Conservation (phyloP, 2,329 filamentous ascomycete genomes). For the Nigrospora sphaerica region DNA sequence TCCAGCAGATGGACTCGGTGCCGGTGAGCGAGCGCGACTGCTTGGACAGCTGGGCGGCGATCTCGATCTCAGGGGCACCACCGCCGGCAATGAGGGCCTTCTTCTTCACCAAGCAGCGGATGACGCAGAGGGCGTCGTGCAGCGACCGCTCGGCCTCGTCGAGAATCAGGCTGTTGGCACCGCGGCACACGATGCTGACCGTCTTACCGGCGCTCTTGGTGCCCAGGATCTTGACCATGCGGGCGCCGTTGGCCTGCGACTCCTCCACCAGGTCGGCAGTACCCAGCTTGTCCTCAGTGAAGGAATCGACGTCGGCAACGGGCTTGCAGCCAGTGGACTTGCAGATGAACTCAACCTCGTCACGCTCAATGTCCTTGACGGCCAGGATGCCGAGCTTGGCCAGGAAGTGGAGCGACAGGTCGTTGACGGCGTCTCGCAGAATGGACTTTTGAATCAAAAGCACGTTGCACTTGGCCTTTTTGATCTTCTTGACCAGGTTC, state of each 20-base stretch:
- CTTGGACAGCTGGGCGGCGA: slow-evolving; percentile 78
- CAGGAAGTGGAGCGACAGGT: slow-evolving; percentile 93
- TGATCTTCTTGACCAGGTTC: slow-evolving; percentile 99
- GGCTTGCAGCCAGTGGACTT: slow-evolving; percentile 99
- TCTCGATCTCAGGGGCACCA: slow-evolving; percentile 93
- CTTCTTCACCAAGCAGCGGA: slow-evolving; percentile 97
- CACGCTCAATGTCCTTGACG: slow-evolving; percentile 96
- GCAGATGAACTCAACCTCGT: slow-evolving; percentile 99
- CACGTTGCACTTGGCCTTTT: slow-evolving; percentile 99
- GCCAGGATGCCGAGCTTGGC: slow-evolving; percentile 93
- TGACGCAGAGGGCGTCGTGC: slow-evolving; percentile 95
- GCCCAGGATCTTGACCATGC: slow-evolving; percentile 91
- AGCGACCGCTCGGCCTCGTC: slow-evolving; percentile 96
- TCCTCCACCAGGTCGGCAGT: slow-evolving; percentile 92
- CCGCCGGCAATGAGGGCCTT: slow-evolving; percentile 97
- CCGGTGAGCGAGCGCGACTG: slow-evolving; percentile 78
- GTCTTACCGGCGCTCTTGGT: slow-evolving; percentile 81
- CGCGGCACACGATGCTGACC: slow-evolving; percentile 88
- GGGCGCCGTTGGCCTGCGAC: slow-evolving; percentile 75
- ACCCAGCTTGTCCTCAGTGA: slow-evolving; percentile 96
- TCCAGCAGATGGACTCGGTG: slow-evolving; percentile 97
- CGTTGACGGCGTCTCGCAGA: slow-evolving; percentile 93
- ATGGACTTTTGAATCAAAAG: slow-evolving; percentile 98
- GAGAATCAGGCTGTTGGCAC: slow-evolving; percentile 88
- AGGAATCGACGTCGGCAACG: slow-evolving; percentile 95